Evolutionary conservation across 2,329 filamentous ascomycete species (phyloP), one percentile per base, ranked within the genome.

Genomic region (Elsinoe fawcettii): DNA sequence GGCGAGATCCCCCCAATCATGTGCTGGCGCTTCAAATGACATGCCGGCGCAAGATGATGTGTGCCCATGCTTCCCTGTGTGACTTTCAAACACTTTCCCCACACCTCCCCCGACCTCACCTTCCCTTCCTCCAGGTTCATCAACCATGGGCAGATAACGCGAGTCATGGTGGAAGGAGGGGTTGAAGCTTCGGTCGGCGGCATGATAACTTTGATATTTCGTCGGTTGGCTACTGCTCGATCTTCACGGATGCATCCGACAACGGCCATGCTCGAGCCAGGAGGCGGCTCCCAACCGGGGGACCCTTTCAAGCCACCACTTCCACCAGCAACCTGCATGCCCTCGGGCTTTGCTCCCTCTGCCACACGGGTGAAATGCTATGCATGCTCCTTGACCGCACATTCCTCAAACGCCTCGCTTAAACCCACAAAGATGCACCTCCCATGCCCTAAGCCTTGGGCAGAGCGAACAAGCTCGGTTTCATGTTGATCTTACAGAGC

Each of bases 401-500:
- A 53, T 53, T 37, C 30, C 49, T 25, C 32, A 18, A 66, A 66
- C 65, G 61, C 65, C 65, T 59, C 62, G 65, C 65, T 67, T 65
- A 63, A 55, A 54, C 47, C 12, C 32, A 22, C 41, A 37, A 47
- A 49, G 18, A 18, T 12, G 11, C 32, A 37, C 16, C 1, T 23
- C 11, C 32, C 11, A 25, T 53, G 49, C 49, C 49, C 49, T 53
- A 62, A 18, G 55, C 58, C 57, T 66, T 67, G 4, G 73, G 71
- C 4, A 77, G 70, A 37, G 74, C 77, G 68, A 96, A 96, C 60
- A 87, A 80, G 69, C 87, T 85, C 2, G 90, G 87, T 67, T 95
- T 88, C 92, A 99, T 97, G 72, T 96, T 96, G 70, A 97, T 85
- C 77, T 87, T 95, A 75, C 90, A 93, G 58, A 99, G 77, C 66